Base-by-base conservation (phyloP, 495 filamentous ascomycete species). In the Hypoxylon rickii region DNA sequence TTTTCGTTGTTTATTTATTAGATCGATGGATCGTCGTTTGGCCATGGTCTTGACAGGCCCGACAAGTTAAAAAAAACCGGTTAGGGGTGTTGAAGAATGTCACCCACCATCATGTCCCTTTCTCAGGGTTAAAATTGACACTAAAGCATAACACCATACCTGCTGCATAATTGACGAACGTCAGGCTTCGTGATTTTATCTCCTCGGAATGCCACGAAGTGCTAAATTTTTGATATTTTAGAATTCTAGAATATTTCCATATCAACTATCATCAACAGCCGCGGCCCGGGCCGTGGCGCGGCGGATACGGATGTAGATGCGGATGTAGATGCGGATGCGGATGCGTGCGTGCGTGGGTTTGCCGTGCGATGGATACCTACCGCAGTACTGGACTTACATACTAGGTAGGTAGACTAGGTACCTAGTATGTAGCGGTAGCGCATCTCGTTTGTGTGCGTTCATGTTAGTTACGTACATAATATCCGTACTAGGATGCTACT, bases 11-110 rank as follows among this genome's bases (percentile, higher is more conserved):
- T 32, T 44, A n/a, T 38, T 38, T 29, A 4, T 16, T 12, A 61
- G 57, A 61, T 61, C 57, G 57, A 51, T 61, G 44, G 57, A 61
- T 61, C 57, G 57, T 26, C 56, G 31, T 44, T 45, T 51, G 32
- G 34, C 20, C 19, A 41, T 55, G 45, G 38, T 8, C 32, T 7
- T 3, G n/a, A 16, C 26, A 43, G 16, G 22, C 17, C 20, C 19
- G 44, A 46, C 8, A 17, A 34, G 5, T 11, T n/a, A 8, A 46
- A 17, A 34, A 22, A 56, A 29, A n/a, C n/a, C n/a, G n/a, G n/a
- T n/a, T 29, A 10, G 10, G 10, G 24, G 10, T 29, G 10, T 29
- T 4, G 4, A 4, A 29, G 4, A 4, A 51, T 55, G 58, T 51
- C 45, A 55, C 51, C 58, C 51, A 54, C 51, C 51, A 55, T 13